phyloP scores from a whole-genome alignment of 345 rosid genomes.

The Erucastrum elatum region DNA sequence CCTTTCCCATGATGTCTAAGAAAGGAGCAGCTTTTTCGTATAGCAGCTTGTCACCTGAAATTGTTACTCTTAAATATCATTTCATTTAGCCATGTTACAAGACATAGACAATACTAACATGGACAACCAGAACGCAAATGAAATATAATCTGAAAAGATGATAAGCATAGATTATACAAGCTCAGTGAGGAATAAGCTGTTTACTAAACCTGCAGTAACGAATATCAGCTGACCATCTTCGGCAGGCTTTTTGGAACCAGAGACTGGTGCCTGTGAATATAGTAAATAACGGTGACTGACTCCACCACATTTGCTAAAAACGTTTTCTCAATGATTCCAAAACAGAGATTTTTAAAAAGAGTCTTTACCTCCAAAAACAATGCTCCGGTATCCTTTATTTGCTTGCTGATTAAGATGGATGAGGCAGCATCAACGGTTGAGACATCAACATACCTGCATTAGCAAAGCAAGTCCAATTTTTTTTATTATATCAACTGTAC shows the following conservation, averaged over 20 bases:
- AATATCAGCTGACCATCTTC: conserved; percentile 88
- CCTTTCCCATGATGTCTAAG: conserved; percentile 94
- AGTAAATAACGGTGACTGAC: background rate
- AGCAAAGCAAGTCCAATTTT: conserved; percentile 2
- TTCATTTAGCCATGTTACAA: conserved; percentile 8
- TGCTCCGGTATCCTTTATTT: conserved; percentile 70
- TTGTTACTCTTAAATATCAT: conserved; percentile 4
- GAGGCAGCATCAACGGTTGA: conserved; percentile 90
- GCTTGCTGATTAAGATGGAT: conserved; percentile 60
- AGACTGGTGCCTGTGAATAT: conserved; percentile 79
- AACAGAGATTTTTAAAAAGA: background rate
- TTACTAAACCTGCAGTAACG: conserved; percentile 75
- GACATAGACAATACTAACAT: conserved; percentile 1
- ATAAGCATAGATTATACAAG: background rate
- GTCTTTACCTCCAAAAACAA: conserved; percentile 72
- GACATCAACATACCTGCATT: conserved; percentile 77
- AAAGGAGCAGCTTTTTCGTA: conserved; percentile 62
- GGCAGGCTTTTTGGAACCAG: conserved; percentile 93
- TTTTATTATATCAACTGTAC: background rate
- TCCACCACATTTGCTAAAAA: background rate
- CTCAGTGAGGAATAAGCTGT: conserved; percentile 3
- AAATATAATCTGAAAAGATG: background rate
- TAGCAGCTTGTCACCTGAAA: conserved; percentile 77
- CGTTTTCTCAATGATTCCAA: background rate
- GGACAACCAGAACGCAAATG: background rate